Conservation (phyloP, 768 basidiomycete genomes). For the Filobasidium wieringae region DNA sequence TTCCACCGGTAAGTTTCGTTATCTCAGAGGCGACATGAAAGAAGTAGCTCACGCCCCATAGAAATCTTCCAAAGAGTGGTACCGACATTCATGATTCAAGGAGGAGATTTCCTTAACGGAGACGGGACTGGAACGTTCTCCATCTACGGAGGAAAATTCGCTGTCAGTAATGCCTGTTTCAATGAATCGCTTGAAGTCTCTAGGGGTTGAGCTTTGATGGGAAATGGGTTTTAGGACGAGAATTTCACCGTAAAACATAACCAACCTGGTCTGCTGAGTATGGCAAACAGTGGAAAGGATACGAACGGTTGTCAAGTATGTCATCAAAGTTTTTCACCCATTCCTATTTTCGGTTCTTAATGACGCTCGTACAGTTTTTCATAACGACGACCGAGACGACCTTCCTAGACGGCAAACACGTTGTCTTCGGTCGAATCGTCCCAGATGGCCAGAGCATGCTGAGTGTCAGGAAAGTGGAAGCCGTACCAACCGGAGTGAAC, state of each 20-base stretch:
- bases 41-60: background rate
- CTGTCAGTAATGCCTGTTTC: constrained; percentile 48
- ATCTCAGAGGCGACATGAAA: background rate
- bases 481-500: constrained; percentile 57
- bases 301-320: constrained; percentile 17
- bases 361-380: constrained; percentile 64
- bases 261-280: constrained; percentile 74
- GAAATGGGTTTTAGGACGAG: no score
- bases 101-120: constrained; percentile 86
- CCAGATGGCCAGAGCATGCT: constrained; percentile 60
- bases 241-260: constrained; percentile 85
- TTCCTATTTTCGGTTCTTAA: background rate
- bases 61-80: constrained; percentile 22
- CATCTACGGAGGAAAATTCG: constrained; percentile 92
- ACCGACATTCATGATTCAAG: constrained; percentile 84
- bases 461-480: constrained; percentile 89
- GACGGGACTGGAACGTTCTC: constrained; percentile 94
- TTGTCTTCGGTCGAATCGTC: constrained; percentile 37
- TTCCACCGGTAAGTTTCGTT: constrained; percentile 66
- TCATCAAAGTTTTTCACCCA: background rate
- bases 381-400: constrained; percentile 90
- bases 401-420: constrained; percentile 63
- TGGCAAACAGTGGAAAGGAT: constrained; percentile 47
- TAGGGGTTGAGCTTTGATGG: no score
- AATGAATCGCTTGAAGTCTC: no score